Conservation (phyloP, 1,284 basidiomycete genomes). For the Neotropicomus parvogracilis region DNA sequence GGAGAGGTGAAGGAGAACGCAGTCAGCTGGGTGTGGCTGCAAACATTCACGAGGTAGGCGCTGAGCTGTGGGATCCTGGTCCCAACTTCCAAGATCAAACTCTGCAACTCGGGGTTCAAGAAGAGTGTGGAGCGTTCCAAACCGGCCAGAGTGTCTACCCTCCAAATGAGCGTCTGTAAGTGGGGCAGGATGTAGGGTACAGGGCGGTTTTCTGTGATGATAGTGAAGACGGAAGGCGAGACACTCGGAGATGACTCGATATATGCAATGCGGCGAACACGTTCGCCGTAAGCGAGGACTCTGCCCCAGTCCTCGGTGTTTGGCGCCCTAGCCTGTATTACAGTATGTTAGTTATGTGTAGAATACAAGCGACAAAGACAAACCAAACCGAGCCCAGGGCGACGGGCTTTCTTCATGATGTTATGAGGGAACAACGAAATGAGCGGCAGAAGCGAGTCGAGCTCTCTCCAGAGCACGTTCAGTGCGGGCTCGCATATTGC, state of each 20-base stretch:
- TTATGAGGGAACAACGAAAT: slow-evolving; percentile 64
- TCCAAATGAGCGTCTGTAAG: slow-evolving; percentile 67
- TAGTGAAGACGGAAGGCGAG: slow-evolving; percentile 58
- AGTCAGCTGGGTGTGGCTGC: slow-evolving; percentile 56
- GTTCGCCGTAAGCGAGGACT: slow-evolving; percentile 59
- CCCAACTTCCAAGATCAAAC: slow-evolving; percentile 58
- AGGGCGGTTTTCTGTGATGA: slow-evolving; percentile 61
- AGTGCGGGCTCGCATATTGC: slow-evolving; percentile 70
- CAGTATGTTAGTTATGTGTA: slow-evolving; percentile 7
- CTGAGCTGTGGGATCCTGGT: slow-evolving; percentile 54
- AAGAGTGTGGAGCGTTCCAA: slow-evolving; percentile 63
- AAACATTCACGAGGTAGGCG: slow-evolving; percentile 59
- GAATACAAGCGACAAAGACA: slow-evolving; percentile 32
- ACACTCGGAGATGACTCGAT: slow-evolving; percentile 63
- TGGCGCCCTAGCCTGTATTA: slow-evolving; percentile 53
- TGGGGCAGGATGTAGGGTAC: slow-evolving; percentile 61
- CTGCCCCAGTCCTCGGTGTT: slow-evolving; percentile 62
- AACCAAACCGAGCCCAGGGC: slow-evolving; percentile 71
- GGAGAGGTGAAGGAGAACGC: slow-evolving; percentile 66
- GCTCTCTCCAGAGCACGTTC: slow-evolving; percentile 67
- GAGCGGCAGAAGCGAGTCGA: slow-evolving; percentile 70
- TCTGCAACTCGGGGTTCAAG: slow-evolving; percentile 56
- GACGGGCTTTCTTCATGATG: slow-evolving; percentile 62
- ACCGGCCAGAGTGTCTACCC: slow-evolving; percentile 58
- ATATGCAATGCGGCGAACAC: slow-evolving; percentile 64